Evolutionary conservation across 768 basidiomycete species (phyloP).

Genomic region (Trametes meyenii): DNA sequence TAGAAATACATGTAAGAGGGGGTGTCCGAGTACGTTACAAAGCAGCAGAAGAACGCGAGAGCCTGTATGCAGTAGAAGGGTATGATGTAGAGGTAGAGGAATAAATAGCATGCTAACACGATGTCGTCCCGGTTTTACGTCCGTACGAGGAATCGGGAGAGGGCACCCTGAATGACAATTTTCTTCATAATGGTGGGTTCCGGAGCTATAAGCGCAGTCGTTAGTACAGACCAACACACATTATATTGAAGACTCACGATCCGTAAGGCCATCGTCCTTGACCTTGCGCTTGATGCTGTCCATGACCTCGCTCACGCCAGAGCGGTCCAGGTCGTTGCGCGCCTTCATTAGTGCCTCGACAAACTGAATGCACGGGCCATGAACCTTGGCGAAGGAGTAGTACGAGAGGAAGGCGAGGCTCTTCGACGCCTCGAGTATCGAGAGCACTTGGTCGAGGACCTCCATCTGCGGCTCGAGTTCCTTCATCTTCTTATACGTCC

Average conservation of each 20-base stretch:
- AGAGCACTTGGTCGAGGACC: constrained; percentile 80
- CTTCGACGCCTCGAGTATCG: constrained; percentile 83
- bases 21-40: constrained; percentile 7
- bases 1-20: constrained; percentile 15
- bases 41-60: constrained; percentile 7
- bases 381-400: constrained; percentile 90
- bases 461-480: constrained; percentile 86
- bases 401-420: constrained; percentile 91
- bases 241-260: constrained; percentile 59
- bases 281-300: constrained; percentile 91
- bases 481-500: constrained; percentile 69
- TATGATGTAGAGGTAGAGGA: background rate
- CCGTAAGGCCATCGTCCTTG: constrained; percentile 81
- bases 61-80: constrained; percentile 12
- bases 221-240: constrained; percentile 10
- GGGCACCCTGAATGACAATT: constrained; percentile 71
- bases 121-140: background rate
- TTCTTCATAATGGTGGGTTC: constrained; percentile 94
- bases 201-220: constrained; percentile 49
- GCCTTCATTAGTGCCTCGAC: constrained; percentile 90
- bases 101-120: constrained; percentile 1
- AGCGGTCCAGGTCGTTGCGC: constrained; percentile 89
- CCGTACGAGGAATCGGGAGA: constrained; percentile 66
- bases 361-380: constrained; percentile 91
- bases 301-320: constrained; percentile 87